Evolutionary conservation across 202 grass and related monocot genomes (phyloP).

Genomic region (Digitaria exilis): DNA sequence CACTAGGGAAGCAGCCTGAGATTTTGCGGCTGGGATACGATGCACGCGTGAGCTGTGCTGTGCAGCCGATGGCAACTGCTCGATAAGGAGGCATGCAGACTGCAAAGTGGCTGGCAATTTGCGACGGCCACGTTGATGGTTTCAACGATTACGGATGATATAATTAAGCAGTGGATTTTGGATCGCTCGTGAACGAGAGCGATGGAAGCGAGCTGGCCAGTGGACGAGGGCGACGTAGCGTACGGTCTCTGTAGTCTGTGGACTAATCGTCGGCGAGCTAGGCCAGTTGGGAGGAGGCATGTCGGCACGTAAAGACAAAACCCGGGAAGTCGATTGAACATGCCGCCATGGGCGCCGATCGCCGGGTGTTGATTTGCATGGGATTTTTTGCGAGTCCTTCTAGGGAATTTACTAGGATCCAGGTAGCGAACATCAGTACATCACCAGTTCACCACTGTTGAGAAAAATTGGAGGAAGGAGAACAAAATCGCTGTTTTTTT

Average conservation of each 20-base stretch:
- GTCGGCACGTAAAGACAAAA: constrained; percentile 8
- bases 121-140: neutral
- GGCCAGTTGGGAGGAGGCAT: neutral
- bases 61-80: neutral
- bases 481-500: too few relatives aligned
- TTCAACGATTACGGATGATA: too few relatives aligned
- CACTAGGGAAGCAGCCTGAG: too few relatives aligned
- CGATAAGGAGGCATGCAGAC: neutral
- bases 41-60: neutral
- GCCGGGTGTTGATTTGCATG: too few relatives aligned
- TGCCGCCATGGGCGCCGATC: neutral
- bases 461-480: too few relatives aligned
- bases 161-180: neutral
- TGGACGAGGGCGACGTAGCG: neutral
- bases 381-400: too few relatives aligned
- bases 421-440: too few relatives aligned
- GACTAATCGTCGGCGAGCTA: neutral
- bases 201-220: neutral
- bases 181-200: neutral
- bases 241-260: neutral
- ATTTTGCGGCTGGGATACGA: neutral
- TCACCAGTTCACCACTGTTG: too few relatives aligned
- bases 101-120: neutral
- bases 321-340: too few relatives aligned
- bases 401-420: too few relatives aligned